These are phyloP conservation scores for Hypoxylon sp. DNA, from an alignment of 2,329 filamentous ascomycete genomes.

Conservation along the genomic window DNA sequence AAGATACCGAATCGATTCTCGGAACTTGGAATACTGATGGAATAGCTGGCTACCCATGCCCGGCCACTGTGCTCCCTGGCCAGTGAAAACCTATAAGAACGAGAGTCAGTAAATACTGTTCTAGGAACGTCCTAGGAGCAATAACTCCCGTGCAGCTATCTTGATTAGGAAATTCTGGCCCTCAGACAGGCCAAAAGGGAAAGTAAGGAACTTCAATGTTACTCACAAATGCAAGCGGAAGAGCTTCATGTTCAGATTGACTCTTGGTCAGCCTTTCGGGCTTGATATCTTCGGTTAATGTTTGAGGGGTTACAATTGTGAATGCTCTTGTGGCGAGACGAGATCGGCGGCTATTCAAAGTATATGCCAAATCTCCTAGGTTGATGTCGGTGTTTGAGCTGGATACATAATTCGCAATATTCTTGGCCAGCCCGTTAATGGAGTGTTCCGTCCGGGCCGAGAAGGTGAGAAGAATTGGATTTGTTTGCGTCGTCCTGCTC, in stretches of 20 bases:
- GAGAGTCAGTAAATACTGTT: no score
- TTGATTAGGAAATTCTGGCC: no score
- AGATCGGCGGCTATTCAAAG: neutral
- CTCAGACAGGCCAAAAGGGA: no score
- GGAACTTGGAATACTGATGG: neutral
- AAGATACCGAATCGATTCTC: neutral
- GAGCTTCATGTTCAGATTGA: neutral
- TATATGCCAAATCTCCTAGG: slow-evolving; percentile 1
- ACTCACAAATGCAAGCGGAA: slow-evolving; percentile 11
- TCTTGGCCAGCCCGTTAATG: neutral
- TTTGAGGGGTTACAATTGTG: neutral
- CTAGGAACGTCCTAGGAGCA: no score
- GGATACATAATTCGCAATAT: neutral
- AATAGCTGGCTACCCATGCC: slow-evolving; percentile 8
- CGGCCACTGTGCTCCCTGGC: slow-evolving; percentile 18
- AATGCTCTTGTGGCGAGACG: neutral
- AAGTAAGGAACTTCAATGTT: no score
- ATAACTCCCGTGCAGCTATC: no score
- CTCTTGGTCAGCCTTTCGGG: neutral
- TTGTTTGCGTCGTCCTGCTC: neutral
- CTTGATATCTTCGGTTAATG: neutral
- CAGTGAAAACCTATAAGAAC: no score
- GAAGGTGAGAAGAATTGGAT: neutral
- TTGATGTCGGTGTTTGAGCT: neutral
- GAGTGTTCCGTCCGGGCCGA: neutral